phyloP scores from a whole-genome alignment of 1,284 basidiomycete genomes.

The Apiotrichum sp. region DNA sequence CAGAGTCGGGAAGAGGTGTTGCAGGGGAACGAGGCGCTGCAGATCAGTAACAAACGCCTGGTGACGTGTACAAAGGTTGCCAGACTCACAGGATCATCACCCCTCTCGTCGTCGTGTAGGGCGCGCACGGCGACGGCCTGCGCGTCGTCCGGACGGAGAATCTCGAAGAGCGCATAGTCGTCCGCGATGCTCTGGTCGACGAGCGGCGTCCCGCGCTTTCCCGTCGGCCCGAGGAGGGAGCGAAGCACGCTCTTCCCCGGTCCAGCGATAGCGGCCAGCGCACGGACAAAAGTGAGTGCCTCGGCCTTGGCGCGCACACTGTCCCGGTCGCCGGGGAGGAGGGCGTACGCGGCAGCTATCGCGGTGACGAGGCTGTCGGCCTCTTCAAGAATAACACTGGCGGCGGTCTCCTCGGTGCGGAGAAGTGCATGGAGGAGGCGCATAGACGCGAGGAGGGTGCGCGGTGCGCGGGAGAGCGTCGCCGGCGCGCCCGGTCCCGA shows the following conservation, averaged over 20 bases:
- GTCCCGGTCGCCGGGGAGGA: conserved; percentile 4
- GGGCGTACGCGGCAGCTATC: conserved; percentile 20
- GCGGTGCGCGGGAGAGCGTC: neutral
- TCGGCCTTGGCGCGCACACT: conserved; percentile 19
- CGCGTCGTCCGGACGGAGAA: neutral
- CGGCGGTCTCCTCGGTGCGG: neutral
- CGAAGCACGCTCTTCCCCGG: conserved; percentile 12
- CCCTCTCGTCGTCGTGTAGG: conserved; percentile 23
- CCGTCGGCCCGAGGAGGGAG: conserved; percentile 14
- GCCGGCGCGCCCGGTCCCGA: neutral
- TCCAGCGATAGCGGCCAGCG: conserved; percentile 16
- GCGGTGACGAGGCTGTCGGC: conserved; percentile 18
- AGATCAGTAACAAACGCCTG: neutral
- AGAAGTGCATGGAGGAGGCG: conserved; percentile 14
- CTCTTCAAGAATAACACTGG: conserved; percentile 1
- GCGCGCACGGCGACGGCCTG: conserved; percentile 7
- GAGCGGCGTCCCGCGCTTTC: conserved; percentile 6
- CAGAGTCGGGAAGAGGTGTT: conserved; percentile 37
- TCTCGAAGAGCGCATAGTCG: conserved; percentile 19
- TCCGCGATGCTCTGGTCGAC: conserved; percentile 14
- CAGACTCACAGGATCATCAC: conserved; percentile 11
- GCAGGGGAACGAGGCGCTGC: conserved; percentile 29
- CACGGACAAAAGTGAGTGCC: conserved; percentile 22
- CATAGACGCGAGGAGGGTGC: neutral
- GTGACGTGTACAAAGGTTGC: no score